phyloP scores from a whole-genome alignment of 805 yeast genomes.

The Hanseniaspora meyeri region DNA sequence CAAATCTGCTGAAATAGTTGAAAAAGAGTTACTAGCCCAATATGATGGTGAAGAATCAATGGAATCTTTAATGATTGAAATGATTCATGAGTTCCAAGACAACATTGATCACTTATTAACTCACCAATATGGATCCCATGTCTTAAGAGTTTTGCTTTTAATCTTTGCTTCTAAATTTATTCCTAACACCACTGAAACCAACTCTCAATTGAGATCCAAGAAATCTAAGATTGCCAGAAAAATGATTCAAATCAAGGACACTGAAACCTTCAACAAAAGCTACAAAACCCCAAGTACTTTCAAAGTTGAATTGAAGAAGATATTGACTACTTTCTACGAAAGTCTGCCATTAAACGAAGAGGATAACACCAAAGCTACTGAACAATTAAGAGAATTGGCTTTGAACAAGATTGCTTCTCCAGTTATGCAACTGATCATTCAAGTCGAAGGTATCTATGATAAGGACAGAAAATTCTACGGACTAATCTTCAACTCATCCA shows the following conservation, averaged over 20 bases:
- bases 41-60: constrained; percentile 38
- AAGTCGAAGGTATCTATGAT: constrained; percentile 69
- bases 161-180: constrained; percentile 65
- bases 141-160: constrained; percentile 57
- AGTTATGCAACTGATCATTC: constrained; percentile 63
- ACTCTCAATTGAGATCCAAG: constrained; percentile 68
- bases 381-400: constrained; percentile 56
- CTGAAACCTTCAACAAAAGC: constrained; percentile 51
- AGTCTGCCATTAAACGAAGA: constrained; percentile 23
- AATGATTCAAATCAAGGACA: constrained; percentile 79
- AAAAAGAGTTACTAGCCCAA: constrained; percentile 47
- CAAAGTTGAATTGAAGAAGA: constrained; percentile 43
- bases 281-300: constrained; percentile 63
- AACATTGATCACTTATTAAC: constrained; percentile 45
- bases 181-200: constrained; percentile 57
- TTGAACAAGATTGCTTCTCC: constrained; percentile 79
- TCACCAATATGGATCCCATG: constrained; percentile 84
- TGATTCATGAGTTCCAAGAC: constrained; percentile 57
- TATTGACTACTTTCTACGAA: constrained; percentile 33
- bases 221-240: constrained; percentile 81
- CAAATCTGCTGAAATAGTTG: constrained; percentile 60
- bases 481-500: constrained; percentile 42
- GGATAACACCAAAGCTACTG: constrained; percentile 27
- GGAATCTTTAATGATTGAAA: constrained; percentile 52
- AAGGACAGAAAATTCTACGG: constrained; percentile 63